Base-by-base conservation (phyloP, 768 basidiomycete genomes). In the Hypholoma fasciculare region DNA sequence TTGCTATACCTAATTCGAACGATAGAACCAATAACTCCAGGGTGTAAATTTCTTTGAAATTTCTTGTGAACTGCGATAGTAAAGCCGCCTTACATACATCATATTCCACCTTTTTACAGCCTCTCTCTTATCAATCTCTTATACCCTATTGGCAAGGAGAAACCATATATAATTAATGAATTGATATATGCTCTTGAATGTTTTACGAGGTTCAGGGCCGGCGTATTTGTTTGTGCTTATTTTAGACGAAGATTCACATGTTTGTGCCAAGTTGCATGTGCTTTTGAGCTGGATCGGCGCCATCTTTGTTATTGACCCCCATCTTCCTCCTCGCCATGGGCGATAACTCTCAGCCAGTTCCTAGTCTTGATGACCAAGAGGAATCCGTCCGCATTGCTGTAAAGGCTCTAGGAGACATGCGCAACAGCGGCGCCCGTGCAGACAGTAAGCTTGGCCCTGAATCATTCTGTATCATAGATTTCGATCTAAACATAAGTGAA, bases 351-450 rank as follows among this genome's bases (percentile, higher is more conserved):
- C 48, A 47, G 34, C 30, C 55, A 30, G 49, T 50, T n/a, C 17
- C 38, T 30, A 26, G 36, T 42, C 69, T 75, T 53, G 76, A 78
- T 49, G 76, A 77, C 65, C 81, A 89, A 56, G 90, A 91, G 62
- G 90, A 91, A 71, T 86, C 83, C 64, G 89, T 92, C 0, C 81
- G 85, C 52, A 93, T 92, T 67, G 92, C 92, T 19, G 85, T 90
- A 12, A 74, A 81, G 38, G 92, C 90, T 0, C 78, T 94, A 14
- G 90, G 81, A 26, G 88, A 90, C 65, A 92, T 93, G 92, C 79
- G 88, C 54, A 87, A 80, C 52, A 76, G 80, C 57, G 68, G 69
- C 43, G 67, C 57, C 47, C 66, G 52, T 47, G 57, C 61, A 48
- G 58, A 52, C 34, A 52, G 36, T 57, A 54, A 12, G 30, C 30